Evolutionary conservation across 164 flowering plant species (phyloP), one percentile per base, ranked within the genome.

Genomic region (Kingdonia uniflora): DNA sequence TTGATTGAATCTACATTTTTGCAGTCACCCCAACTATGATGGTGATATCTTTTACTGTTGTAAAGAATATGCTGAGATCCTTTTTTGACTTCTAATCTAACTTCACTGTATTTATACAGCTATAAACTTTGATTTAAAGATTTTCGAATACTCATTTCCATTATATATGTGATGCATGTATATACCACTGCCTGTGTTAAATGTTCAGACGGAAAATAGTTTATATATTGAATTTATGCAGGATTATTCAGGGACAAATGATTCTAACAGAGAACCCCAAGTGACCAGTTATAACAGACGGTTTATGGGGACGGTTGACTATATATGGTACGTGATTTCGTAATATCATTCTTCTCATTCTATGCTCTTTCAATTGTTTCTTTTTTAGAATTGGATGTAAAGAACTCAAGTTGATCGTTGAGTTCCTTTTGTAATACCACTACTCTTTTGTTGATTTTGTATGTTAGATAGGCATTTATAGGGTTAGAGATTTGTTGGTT

Each of bases 261-360:
- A 81, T 51, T 52, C 68, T n/a, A 73, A 64, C 62, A 82, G 84
- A 44, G 99, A 92, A 72, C 99, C 99, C 6, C 51, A 70, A 33
- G 83, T 80, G 45, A 92, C 99, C 64, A 92, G 97, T 70, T 86
- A 88, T 65, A 66, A 92, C 59, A 73, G 84, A 55, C 66, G 80
- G 64, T 92, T 92, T 66, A 23, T 69, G 68, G 99, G 99, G 50
- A 88, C 99, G 6, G 95, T 92, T 62, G 99, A 92, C 61, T 92
- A 92, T 68, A 92, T 88, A 55, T 88, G 97, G 98, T 83, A 65
- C 63, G 75, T 41, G 21, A 25, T 47, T 1, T 21, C 14, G 8
- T 0, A 17, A 17, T 23, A 6, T 47, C 11, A 0, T 11, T 0
- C 23, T 20, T 47, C 14, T 47, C 26, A 20, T 47, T 47, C 20